Conservation (phyloP, 306 rosid genomes). For the Cyclanthera cordifolia region DNA sequence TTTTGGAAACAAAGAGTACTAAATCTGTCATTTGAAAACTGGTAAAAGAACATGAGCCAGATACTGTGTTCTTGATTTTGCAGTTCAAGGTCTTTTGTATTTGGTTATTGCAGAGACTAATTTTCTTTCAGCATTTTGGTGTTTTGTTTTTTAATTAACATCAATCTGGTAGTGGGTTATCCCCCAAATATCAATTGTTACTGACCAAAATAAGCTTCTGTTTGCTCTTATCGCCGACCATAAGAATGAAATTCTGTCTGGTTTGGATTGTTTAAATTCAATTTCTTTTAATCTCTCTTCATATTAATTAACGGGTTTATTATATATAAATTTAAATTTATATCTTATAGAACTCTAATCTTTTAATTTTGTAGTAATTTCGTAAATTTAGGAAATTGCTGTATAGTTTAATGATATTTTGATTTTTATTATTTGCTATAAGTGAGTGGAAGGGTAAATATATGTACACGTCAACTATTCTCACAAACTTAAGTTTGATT, state of each 20-base stretch:
- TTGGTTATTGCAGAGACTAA: neutral
- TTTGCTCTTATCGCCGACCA: neutral
- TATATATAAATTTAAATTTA: no score
- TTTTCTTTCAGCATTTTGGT: neutral
- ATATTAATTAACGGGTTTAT: no score
- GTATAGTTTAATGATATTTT: no score
- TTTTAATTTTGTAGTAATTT: no score
- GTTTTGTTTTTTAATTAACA: neutral
- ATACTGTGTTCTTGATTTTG: slow-evolving; percentile 17
- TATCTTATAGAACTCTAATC: no score
- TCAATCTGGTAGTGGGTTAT: neutral
- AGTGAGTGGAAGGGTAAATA: no score
- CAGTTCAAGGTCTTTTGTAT: slow-evolving; percentile 15
- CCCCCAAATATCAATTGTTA: neutral
- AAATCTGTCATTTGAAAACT: slow-evolving; percentile 15
- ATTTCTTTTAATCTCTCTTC: neutral
- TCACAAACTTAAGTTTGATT: no score
- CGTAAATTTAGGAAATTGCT: no score
- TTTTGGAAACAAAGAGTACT: slow-evolving; percentile 76
- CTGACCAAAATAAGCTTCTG: slow-evolving; percentile 37
- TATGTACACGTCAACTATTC: no score
- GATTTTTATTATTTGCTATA: no score
- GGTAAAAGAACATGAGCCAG: slow-evolving; percentile 20
- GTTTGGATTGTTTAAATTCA: neutral
- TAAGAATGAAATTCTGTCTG: neutral